Conservation (phyloP, 1,284 basidiomycete genomes). For the Puccinia brachypodii region DNA sequence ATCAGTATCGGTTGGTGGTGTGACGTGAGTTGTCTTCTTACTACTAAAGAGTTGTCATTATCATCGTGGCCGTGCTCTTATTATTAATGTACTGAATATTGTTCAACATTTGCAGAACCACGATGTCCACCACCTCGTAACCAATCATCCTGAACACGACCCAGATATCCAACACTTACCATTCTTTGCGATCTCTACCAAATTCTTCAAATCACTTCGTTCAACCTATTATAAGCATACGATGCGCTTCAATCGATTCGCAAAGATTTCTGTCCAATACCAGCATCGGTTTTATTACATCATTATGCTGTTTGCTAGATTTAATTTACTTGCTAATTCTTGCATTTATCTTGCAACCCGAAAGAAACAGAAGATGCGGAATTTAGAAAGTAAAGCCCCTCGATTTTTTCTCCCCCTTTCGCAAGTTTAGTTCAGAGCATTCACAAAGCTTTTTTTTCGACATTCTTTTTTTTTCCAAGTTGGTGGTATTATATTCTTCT, state of each 20-base stretch:
- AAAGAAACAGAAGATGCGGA: constrained; percentile 55
- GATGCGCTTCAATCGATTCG: constrained; percentile 74
- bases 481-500: constrained; percentile 69
- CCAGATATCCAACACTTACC: constrained; percentile 89
- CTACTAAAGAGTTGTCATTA: not conserved
- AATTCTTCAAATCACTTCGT: constrained; percentile 80
- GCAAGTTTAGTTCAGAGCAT: not conserved
- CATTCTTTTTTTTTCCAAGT: constrained; percentile 60
- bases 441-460: not conserved
- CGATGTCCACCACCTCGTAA: constrained; percentile 94
- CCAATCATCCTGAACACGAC: constrained; percentile 95
- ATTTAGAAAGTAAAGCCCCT: constrained; percentile 21
- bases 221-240: constrained; percentile 92
- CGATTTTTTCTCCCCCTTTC: not conserved
- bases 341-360: constrained; percentile 72
- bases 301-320: constrained; percentile 84
- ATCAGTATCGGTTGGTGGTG: constrained; percentile 98
- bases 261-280: not conserved
- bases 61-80: not conserved
- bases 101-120: constrained; percentile 69
- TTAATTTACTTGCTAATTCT: constrained; percentile 90
- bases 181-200: constrained; percentile 89
- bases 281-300: constrained; percentile 87
- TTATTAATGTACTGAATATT: constrained; percentile 48
- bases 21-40: constrained; percentile 64